Percentiles rank a stretch among this genome's conserved stretches.
phyloP scores from a whole-genome alignment of 768 basidiomycete genomes.

The Kwoniella sp. region DNA sequence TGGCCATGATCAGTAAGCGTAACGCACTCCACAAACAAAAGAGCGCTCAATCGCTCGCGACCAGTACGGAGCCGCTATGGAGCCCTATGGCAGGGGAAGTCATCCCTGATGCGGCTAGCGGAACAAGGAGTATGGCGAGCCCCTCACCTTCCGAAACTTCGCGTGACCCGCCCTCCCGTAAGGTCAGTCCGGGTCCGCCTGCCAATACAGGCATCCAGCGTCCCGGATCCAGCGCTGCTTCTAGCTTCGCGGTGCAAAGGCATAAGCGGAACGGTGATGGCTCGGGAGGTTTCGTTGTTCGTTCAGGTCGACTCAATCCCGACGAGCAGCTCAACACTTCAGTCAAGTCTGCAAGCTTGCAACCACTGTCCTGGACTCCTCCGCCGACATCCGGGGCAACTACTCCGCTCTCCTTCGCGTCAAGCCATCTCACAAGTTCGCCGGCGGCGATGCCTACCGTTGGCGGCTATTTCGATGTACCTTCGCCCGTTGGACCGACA shows the following conservation, averaged over 20 bases:
- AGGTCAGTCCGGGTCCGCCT: not conserved
- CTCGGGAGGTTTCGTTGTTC: slow-evolving; percentile 18
- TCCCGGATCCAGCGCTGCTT: not conserved
- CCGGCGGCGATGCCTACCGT: slow-evolving; percentile 1
- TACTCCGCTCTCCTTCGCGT: no score
- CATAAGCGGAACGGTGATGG: slow-evolving; percentile 15
- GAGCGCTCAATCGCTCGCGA: slow-evolving; percentile 15
- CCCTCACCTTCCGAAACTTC: no score
- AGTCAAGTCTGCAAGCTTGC: no score
- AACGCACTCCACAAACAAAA: slow-evolving; percentile 4
- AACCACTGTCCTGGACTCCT: no score
- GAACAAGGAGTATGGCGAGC: not conserved
- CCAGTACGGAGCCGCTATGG: no score
- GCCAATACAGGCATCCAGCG: not conserved
- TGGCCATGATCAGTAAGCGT: slow-evolving; percentile 25
- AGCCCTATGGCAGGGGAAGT: no score
- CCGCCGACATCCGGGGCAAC: not conserved
- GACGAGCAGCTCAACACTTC: no score
- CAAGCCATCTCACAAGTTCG: no score
- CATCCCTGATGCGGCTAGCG: no score
- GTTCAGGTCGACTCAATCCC: not conserved
- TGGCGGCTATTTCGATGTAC: slow-evolving; percentile 13
- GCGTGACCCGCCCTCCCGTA: not conserved
- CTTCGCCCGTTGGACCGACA: not conserved
- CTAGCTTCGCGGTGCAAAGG: slow-evolving; percentile 9